Conservation (phyloP, 352 stramenopile species). For the Phytophthora tubulina region DNA sequence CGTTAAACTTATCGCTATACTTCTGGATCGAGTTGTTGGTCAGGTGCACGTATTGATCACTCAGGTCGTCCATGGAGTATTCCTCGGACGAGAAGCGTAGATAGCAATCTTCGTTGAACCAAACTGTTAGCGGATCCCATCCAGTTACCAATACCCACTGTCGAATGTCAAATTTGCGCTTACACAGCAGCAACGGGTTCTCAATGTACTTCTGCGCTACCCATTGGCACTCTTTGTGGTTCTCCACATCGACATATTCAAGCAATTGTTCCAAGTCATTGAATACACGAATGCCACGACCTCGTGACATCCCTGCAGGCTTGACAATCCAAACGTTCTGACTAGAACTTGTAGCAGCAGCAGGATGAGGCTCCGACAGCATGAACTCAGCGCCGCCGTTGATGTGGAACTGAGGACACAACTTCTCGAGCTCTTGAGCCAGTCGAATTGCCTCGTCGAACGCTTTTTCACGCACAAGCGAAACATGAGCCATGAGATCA, state of each 20-base stretch:
- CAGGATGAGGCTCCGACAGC: conserved; percentile 8
- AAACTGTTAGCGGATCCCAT: conserved; percentile 95
- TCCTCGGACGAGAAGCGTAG: conserved; percentile 91
- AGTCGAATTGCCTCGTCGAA: conserved; percentile 48
- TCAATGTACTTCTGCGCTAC: conserved; percentile 93
- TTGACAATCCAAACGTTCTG: conserved; percentile 96
- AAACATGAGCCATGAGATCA: conserved; percentile 55
- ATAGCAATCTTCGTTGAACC: conserved; percentile 94
- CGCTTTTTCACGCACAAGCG: conserved; percentile 33
- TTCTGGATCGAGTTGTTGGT: conserved; percentile 96
- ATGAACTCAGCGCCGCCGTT: conserved; percentile 65
- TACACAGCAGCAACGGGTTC: conserved; percentile 87
- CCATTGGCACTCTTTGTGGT: conserved; percentile 88
- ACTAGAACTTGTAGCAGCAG: conserved; percentile 35
- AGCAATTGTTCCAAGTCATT: conserved; percentile 84
- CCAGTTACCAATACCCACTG: conserved; percentile 94
- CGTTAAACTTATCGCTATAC: conserved; percentile 91
- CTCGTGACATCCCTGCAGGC: conserved; percentile 86
- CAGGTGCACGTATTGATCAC: conserved; percentile 92
- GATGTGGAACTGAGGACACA: conserved; percentile 80
- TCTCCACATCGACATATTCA: conserved; percentile 88
- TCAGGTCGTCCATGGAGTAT: conserved; percentile 82
- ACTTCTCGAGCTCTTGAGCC: conserved; percentile 40
- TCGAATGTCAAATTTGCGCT: conserved; percentile 94
- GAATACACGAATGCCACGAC: conserved; percentile 91